Evolutionary conservation across 768 basidiomycete species (phyloP).

Genomic region (Serendipita sp.): DNA sequence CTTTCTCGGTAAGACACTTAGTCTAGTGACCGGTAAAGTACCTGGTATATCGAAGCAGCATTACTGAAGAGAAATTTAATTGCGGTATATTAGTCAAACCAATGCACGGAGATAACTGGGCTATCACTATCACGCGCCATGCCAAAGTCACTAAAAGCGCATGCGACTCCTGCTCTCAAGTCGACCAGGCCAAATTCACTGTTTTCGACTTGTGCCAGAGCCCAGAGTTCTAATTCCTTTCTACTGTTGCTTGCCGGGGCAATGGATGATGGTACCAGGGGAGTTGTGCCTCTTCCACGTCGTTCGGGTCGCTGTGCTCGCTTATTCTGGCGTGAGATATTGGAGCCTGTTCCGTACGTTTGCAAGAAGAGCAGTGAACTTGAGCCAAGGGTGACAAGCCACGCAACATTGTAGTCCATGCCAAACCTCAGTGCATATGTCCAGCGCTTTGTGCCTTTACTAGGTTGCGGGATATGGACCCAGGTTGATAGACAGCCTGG

Average conservation of each 20-base stretch:
- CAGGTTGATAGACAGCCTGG: not conserved
- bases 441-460: not conserved
- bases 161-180: not conserved
- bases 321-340: not conserved
- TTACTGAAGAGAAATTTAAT: not conserved
- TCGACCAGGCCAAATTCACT: not conserved
- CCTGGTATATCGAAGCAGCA: too few species aligned
- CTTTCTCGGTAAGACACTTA: not conserved
- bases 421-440: not conserved
- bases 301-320: not conserved
- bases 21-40: not conserved
- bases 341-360: not conserved
- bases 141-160: not conserved
- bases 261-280: too few species aligned
- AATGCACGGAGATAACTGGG: not conserved
- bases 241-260: not conserved
- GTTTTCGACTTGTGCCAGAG: not conserved
- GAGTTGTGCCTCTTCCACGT: too few species aligned
- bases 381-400: not conserved
- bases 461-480: not conserved
- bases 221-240: not conserved
- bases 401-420: not conserved
- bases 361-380: not conserved
- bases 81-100: not conserved
- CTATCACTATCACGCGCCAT: not conserved